These are phyloP conservation scores for Panaeolus cyanescens DNA, from an alignment of 768 basidiomycete species.

Conservation along the genomic window DNA sequence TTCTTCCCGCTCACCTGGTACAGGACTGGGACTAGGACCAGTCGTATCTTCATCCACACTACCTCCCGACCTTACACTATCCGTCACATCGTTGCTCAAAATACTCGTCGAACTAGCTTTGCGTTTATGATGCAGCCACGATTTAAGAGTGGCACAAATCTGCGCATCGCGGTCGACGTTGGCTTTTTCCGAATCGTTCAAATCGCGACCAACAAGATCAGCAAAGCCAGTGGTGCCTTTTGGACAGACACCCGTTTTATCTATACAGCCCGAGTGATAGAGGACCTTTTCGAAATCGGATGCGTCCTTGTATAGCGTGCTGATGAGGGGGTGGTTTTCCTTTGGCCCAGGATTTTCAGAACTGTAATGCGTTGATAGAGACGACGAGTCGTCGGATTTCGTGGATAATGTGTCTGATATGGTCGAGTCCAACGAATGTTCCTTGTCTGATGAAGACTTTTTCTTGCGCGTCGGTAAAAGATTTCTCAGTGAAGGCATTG, in stretches of 20 bases:
- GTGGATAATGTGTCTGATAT: background rate
- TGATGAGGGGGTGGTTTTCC: conserved; percentile 23
- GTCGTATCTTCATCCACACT: background rate
- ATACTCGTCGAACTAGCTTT: background rate
- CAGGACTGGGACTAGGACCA: background rate
- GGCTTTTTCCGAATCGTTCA: conserved; percentile 34
- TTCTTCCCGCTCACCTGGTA: background rate
- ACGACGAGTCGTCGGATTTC: background rate
- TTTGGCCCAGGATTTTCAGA: background rate
- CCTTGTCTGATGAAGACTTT: background rate
- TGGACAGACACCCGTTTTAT: conserved; percentile 12
- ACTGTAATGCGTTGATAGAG: background rate
- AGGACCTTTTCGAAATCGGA: conserved; percentile 38
- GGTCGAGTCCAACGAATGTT: background rate
- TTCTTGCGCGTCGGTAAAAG: background rate
- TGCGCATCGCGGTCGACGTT: conserved; percentile 36
- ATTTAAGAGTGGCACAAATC: conserved; percentile 33
- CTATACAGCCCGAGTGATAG: conserved; percentile 23
- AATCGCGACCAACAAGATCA: conserved; percentile 43
- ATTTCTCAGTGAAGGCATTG: background rate
- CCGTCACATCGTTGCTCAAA: background rate
- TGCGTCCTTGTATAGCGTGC: conserved; percentile 40
- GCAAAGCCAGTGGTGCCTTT: conserved; percentile 35
- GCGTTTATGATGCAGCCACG: conserved; percentile 24
- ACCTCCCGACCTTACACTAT: background rate